Evolutionary conservation across 768 basidiomycete species (phyloP).

Genomic region (Mycena capillaripes): DNA sequence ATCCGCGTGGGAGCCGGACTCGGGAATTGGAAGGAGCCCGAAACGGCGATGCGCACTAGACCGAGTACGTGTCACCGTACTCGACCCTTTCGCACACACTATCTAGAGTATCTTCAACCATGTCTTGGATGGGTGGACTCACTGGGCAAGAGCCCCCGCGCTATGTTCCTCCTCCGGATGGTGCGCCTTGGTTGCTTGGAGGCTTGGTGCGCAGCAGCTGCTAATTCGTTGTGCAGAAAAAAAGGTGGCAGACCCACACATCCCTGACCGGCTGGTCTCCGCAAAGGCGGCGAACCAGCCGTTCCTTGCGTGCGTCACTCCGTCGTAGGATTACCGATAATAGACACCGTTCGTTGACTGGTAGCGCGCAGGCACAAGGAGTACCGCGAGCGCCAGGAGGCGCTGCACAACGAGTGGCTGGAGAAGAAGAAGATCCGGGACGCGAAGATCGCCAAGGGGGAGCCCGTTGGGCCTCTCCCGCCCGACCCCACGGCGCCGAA

Average conservation of each 20-base stretch:
- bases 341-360: too few species aligned
- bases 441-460: constrained; percentile 80
- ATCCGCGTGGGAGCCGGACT: neutral
- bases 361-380: constrained; percentile 67
- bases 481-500: constrained; percentile 78
- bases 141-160: constrained; percentile 30
- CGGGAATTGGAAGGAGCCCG: neutral
- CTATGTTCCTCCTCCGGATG: constrained; percentile 29
- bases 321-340: neutral
- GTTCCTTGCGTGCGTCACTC: constrained; percentile 78
- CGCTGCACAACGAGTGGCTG: constrained; percentile 73
- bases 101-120: constrained; percentile 8
- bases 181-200: constrained; percentile 61
- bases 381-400: constrained; percentile 74
- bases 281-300: constrained; percentile 89
- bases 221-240: constrained; percentile 59
- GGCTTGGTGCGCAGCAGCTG: constrained; percentile 47
- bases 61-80: constrained; percentile 18
- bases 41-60: neutral
- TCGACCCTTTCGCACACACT: neutral
- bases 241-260: constrained; percentile 73
- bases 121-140: constrained; percentile 35
- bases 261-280: constrained; percentile 79
- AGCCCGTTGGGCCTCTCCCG: constrained; percentile 80
- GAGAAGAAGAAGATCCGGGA: constrained; percentile 80